Conservation (phyloP, 2,329 filamentous ascomycete species). For the Monosporascus sp. region DNA sequence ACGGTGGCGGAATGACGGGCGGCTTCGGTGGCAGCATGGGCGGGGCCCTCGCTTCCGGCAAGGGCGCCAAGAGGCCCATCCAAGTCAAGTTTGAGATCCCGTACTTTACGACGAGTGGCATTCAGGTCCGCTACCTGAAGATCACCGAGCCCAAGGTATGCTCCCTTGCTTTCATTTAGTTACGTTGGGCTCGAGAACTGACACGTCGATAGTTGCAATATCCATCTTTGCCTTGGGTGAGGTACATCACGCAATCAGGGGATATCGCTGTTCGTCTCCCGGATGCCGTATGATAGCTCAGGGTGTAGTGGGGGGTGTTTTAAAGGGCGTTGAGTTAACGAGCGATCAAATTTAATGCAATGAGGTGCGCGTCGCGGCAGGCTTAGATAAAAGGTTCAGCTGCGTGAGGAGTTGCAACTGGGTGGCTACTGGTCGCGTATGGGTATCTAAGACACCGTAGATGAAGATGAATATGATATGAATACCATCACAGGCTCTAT, state of each 20-base stretch:
- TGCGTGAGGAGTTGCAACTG: not conserved
- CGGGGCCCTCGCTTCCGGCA: conserved; percentile 68
- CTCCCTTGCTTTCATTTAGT: no score
- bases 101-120: conserved; percentile 99
- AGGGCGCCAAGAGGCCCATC: conserved; percentile 89
- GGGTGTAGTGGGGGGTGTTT: conserved; percentile 6
- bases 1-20: conserved; percentile 94
- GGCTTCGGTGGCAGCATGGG: conserved; percentile 97
- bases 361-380: conserved; percentile 7
- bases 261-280: conserved; percentile 93
- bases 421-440: no score
- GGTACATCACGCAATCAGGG: conserved; percentile 97
- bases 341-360: conserved; percentile 10
- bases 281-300: conserved; percentile 62
- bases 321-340: not conserved
- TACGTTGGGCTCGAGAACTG: no score
- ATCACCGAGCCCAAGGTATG: conserved; percentile 98
- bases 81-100: conserved; percentile 99
- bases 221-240: conserved; percentile 92
- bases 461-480: no score
- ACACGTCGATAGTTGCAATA: conserved; percentile 74
- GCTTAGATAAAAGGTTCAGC: conserved; percentile 18
- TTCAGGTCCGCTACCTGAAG: conserved; percentile 97
- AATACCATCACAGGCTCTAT: no score
- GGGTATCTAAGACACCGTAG: no score